phyloP scores from a whole-genome alignment of 225 moss, liverwort and hornwort genomes.

The Bryum argenteum region DNA sequence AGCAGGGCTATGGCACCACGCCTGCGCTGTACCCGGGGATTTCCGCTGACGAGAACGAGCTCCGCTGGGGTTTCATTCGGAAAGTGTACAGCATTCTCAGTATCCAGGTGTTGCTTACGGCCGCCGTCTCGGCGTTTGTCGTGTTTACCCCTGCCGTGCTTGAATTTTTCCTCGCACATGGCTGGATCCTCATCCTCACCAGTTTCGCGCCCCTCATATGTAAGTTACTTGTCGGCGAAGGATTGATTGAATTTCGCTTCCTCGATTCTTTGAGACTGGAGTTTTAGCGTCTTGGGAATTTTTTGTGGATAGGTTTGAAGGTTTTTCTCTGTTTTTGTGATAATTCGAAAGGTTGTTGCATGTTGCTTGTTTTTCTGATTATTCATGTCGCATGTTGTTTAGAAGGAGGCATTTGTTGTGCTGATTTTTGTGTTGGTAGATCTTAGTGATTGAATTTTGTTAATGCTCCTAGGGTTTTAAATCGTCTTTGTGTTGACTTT shows the following conservation, averaged over 20 bases:
- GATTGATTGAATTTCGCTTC: background rate
- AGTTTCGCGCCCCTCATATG: constrained; percentile 47
- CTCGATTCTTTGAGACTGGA: background rate
- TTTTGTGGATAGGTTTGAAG: too few relatives aligned
- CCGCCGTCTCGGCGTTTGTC: constrained; percentile 45
- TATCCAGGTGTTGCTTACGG: constrained; percentile 56
- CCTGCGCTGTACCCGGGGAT: constrained; percentile 77
- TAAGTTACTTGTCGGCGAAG: constrained; percentile 15
- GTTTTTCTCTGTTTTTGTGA: too few relatives aligned
- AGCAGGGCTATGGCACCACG: constrained; percentile 57
- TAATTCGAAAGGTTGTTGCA: too few relatives aligned
- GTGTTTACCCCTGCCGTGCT: constrained; percentile 44
- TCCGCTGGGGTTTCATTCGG: constrained; percentile 61
- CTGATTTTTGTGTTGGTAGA: too few relatives aligned
- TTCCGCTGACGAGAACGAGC: constrained; percentile 50
- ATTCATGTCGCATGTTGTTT: too few relatives aligned
- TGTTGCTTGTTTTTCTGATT: too few relatives aligned
- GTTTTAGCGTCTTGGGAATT: too few relatives aligned
- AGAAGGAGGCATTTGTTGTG: too few relatives aligned
- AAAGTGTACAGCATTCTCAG: constrained; percentile 69
- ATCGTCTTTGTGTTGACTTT: too few relatives aligned
- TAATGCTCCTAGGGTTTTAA: too few relatives aligned
- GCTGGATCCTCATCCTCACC: constrained; percentile 41
- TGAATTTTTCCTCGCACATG: constrained; percentile 38
- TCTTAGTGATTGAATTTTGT: too few relatives aligned